A percentile compares a stretch with the other conserved stretches of the same genome.
Evolutionary conservation across 129 eudicot genomes (phyloP).

Genomic region (Flaveria brownii): DNA sequence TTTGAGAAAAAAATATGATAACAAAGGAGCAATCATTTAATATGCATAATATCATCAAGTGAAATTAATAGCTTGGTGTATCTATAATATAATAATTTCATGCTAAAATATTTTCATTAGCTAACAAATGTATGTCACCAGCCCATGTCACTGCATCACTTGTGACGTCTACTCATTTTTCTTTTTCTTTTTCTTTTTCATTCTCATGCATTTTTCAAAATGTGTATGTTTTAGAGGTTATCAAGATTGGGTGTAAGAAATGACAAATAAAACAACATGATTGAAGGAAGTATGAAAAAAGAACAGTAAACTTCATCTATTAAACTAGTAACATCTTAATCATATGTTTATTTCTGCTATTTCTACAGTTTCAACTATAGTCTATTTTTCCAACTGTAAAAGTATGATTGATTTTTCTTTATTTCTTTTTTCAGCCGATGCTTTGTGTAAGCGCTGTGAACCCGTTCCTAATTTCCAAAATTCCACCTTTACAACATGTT

Average conservation of each 20-base stretch:
- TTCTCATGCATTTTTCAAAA: neutral
- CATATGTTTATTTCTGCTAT: neutral
- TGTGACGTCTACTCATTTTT: conserved; percentile 1
- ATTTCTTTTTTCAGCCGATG: conserved; percentile 72
- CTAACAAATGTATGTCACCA: conserved; percentile 12
- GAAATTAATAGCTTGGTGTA: neutral
- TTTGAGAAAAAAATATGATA: neutral
- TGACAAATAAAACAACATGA: neutral
- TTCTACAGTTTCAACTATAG: neutral
- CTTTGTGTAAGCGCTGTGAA: conserved; percentile 96
- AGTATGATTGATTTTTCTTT: conserved; percentile 15
- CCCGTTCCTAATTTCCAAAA: conserved; percentile 75
- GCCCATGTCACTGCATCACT: neutral
- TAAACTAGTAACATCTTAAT: neutral
- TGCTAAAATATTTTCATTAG: conserved; percentile 11
- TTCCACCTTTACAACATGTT: conserved; percentile 79
- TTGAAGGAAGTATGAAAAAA: neutral
- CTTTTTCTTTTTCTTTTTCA: neutral
- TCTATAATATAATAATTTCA: neutral
- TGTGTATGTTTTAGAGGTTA: conserved; percentile 3
- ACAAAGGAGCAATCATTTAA: neutral
- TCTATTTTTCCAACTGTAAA: neutral
- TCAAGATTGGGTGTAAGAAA: neutral
- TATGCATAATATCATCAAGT: neutral
- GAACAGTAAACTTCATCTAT: neutral